Evolutionary conservation across 352 stramenopile species (phyloP), one percentile per base, ranked within the genome.

Genomic region (Pythium rishiriense): DNA sequence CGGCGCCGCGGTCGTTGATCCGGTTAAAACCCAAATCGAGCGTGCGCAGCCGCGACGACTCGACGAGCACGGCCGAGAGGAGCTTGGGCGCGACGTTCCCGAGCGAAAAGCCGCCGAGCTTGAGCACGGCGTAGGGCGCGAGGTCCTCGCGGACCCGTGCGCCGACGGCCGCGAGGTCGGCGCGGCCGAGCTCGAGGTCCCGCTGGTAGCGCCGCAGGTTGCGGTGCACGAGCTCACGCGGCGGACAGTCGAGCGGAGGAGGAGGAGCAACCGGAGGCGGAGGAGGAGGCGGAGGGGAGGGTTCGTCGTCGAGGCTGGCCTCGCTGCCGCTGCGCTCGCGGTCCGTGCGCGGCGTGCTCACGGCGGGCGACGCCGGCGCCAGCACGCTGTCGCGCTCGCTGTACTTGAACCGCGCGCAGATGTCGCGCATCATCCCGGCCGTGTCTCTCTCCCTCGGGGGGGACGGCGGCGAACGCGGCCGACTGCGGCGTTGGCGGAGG

Each of bases 21-120:
- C 83, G 75, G 65, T 94, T 94, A 47, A 93, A 93, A 3, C 85
- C 84, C 14, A 94, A 67, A 51, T 94, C 84, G 19, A 94, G 67
- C 35, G 83, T 89, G 24, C 69, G 72, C 33, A 94, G 58, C 26
- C 62, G 84, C 21, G 60, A 55, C 24, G 62, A 78, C 33, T 68
- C 63, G 22, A 70, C 66, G 2, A 94, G 59, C 43, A 90, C 84
- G 52, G 78, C 74, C 1, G 77, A 69, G 25, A 94, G 66, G 48
- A 92, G 53, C 62, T 76, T 75, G 4, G 84, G 79, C 42, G 75
- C 79, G 22, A 77, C 65, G 64, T 93, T 85, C 26, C 85, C 85
- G 24, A 94, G 66, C 39, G 84, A 89, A 48, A 93, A 91, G 39
- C 83, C 82, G n/a, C 83, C 80, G 2, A 94, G 79, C 61, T 93